These are phyloP conservation scores for Pyropia haitanensis DNA, from an alignment of 23 red algal species.

Conservation along the genomic window DNA sequence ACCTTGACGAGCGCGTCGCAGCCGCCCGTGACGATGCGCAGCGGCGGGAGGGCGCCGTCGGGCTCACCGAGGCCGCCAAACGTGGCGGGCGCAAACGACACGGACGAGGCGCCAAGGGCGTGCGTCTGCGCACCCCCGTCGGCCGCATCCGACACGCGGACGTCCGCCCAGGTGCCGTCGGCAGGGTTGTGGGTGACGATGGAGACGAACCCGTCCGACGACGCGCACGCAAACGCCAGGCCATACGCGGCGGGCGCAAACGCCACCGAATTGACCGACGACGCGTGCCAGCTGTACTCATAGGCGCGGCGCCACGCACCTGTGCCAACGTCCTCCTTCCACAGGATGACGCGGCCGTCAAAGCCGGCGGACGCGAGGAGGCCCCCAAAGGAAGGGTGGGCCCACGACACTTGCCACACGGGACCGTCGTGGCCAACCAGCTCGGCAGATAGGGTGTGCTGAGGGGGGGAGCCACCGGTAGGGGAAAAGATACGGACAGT, in stretches of 20 bases:
- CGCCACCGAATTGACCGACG: conserved; percentile 85
- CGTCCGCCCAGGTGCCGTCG: conserved; percentile 83
- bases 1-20: conserved; percentile 83
- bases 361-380: conserved; percentile 77
- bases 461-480: too few species aligned
- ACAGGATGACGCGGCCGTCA: conserved; percentile 84
- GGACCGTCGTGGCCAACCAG: conserved; percentile 79
- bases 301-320: conserved; percentile 70
- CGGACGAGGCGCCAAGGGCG: conserved; percentile 72
- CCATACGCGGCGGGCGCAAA: conserved; percentile 93
- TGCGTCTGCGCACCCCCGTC: conserved; percentile 69
- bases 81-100: conserved; percentile 79
- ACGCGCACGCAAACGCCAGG: conserved; percentile 83
- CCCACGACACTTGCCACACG: conserved; percentile 97
- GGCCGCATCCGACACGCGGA: conserved; percentile 57
- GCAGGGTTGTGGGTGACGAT: conserved; percentile 49
- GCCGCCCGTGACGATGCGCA: conserved; percentile 79
- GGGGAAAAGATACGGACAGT: conserved; percentile 69
- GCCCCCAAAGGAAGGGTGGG: conserved; percentile 78
- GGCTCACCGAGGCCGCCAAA: conserved; percentile 55
- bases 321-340: conserved; percentile 49
- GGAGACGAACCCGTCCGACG: conserved; percentile 89
- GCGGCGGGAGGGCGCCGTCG: conserved; percentile 62
- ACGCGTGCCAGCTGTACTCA: conserved; percentile 72
- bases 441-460: conserved; percentile 51